These are phyloP conservation scores for Cyberlindnera subsufficiens DNA, from an alignment of 805 yeast genomes.

Conservation along the genomic window DNA sequence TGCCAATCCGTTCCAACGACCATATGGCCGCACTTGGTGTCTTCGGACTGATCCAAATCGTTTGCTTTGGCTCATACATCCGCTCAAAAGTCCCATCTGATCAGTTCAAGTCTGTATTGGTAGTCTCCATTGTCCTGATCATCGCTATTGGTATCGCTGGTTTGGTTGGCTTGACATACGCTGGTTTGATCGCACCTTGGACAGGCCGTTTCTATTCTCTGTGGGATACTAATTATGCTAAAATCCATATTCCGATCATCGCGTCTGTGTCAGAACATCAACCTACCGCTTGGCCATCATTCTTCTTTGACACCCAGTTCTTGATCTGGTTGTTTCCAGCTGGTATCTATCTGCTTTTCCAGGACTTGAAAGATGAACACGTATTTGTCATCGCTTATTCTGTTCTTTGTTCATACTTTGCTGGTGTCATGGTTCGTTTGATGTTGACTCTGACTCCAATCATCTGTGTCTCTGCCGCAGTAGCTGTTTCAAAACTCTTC, in stretches of 20 bases:
- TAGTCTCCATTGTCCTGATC: conserved; percentile 52
- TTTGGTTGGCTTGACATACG: conserved; percentile 72
- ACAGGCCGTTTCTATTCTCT: conserved; percentile 97
- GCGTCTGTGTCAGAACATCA: conserved; percentile 99
- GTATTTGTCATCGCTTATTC: conserved; percentile 88
- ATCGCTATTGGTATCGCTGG: conserved; percentile 62
- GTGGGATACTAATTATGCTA: conserved; percentile 98
- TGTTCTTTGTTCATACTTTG: conserved; percentile 93
- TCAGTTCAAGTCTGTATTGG: conserved; percentile 66
- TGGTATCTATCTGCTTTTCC: conserved; percentile 86
- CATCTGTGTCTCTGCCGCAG: conserved; percentile 88
- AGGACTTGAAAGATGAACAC: conserved; percentile 86
- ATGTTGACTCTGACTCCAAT: conserved; percentile 96
- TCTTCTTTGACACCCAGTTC: conserved; percentile 89
- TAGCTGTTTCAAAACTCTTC: conserved; percentile 78
- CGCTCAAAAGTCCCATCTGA: conserved; percentile 64
- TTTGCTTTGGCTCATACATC: conserved; percentile 78
- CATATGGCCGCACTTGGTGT: conserved; percentile 99
- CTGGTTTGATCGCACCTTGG: conserved; percentile 98
- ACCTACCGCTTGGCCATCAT: conserved; percentile 99
- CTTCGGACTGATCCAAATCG: conserved; percentile 89
- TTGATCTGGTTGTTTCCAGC: conserved; percentile 98
- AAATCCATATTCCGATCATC: conserved; percentile 95
- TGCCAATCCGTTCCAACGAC: conserved; percentile 95
- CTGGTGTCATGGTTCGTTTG: conserved; percentile 98